Base-by-base conservation (phyloP, 2,329 filamentous ascomycete species). In the Stemphylium lycopersici region DNA sequence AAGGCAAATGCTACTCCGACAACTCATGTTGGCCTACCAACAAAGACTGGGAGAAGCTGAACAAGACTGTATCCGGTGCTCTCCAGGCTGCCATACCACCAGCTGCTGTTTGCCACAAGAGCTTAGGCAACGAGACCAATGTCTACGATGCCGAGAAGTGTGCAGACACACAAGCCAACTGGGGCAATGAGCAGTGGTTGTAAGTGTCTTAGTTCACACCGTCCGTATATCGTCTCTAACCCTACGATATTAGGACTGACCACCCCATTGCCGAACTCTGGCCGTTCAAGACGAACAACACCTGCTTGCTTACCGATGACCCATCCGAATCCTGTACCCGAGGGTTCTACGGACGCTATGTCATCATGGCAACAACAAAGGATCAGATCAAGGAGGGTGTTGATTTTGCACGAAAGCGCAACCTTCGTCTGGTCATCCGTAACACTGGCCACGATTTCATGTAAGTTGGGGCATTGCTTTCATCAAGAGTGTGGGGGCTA, bases 381-480 rank as follows among this genome's bases (percentile, higher is more conserved):
- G 58, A 61, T 2, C 71, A 74, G 2, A 68, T 75, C 46, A 69
- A 71, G 29, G 66, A 65, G 5, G 72, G 70, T 32, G 62, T 75
- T n/a, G 62, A 71, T 15, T 75, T 75, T 46, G 71, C 72, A 13
- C 62, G 67, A 16, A 53, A 67, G 39, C 58, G 65, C 10, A 73
- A 73, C 37, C 37, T 75, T 34, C 64, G 72, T 7, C 39, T 75
- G 6, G 66, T 74, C 31, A 68, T 75, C 13, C 61, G 70, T 0
- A 75, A 75, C 39, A 75, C 72, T 13, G 72, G 72, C 1, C 72
- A 75, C 55, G 70, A 74, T 38, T 75, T 73, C 56, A 63, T 73
- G 63, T 66, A 29, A 55, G 59, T 12, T 29, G 22, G 8, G 8
- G 3, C 32, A n/a, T 12, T 8, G 6, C 24, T 15, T 15, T 31